Evolutionary conservation across 1,284 basidiomycete species (phyloP).

Genomic region (Fomitopsis pinicola): DNA sequence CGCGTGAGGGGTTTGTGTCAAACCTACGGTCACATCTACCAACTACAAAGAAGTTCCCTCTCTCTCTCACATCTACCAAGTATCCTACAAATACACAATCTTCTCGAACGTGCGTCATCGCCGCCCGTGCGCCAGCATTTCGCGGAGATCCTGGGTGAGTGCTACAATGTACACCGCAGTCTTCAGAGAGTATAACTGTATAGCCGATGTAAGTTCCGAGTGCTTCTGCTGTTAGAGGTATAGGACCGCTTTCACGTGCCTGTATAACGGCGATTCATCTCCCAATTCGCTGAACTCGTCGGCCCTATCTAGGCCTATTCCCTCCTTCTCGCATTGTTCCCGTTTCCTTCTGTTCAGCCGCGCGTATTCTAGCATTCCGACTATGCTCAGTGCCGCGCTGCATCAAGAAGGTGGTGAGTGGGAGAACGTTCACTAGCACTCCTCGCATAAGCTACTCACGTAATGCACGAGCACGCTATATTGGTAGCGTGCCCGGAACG

Average conservation of each 20-base stretch:
- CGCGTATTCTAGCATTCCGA: slow-evolving; percentile 10
- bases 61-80: too few species aligned
- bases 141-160: background rate
- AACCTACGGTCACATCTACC: too few species aligned
- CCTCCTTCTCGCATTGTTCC: slow-evolving; percentile 8
- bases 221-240: background rate
- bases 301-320: slow-evolving; percentile 4
- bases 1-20: too few species aligned
- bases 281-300: slow-evolving; percentile 10
- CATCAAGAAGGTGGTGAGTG: background rate
- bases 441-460: background rate
- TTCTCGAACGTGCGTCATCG: background rate
- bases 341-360: slow-evolving; percentile 9
- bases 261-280: slow-evolving; percentile 13
- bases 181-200: background rate
- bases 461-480: slow-evolving; percentile 8
- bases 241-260: slow-evolving; percentile 1
- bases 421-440: background rate
- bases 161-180: background rate
- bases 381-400: slow-evolving; percentile 4
- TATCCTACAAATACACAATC: too few species aligned
- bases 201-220: background rate
- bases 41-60: too few species aligned
- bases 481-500: slow-evolving; percentile 12
- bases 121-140: background rate